phyloP scores from a whole-genome alignment of 108 stramenopile species.

The Nitzschia sp. region DNA sequence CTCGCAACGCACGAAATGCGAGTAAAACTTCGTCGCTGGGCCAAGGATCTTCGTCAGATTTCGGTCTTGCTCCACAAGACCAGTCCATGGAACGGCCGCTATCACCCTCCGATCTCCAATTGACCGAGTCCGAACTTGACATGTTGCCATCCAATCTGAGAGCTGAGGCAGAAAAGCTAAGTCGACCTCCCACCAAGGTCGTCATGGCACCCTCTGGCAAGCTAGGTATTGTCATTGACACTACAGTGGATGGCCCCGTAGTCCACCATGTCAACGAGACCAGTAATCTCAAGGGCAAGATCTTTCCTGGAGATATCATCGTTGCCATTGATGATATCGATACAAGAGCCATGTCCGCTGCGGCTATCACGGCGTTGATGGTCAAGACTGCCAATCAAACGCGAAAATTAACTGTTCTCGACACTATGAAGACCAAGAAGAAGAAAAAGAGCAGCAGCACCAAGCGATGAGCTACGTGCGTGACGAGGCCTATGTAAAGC shows the following conservation, averaged over 20 bases:
- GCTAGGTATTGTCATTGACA: constrained; percentile 85
- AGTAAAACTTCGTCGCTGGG: not conserved
- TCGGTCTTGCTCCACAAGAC: constrained; percentile 8
- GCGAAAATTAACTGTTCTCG: constrained; percentile 50
- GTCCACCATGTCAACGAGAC: constrained; percentile 61
- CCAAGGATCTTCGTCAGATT: too few relatives aligned
- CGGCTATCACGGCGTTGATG: constrained; percentile 69
- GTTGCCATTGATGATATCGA: constrained; percentile 77
- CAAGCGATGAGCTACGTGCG: not conserved
- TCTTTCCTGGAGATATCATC: constrained; percentile 71
- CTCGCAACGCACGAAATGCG: not conserved
- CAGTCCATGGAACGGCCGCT: not conserved
- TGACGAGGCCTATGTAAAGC: not conserved
- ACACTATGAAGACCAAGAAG: not conserved
- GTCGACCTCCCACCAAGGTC: constrained; percentile 11
- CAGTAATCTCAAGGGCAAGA: constrained; percentile 51
- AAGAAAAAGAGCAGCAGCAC: not conserved
- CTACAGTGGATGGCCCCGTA: constrained; percentile 75
- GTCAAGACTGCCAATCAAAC: constrained; percentile 57
- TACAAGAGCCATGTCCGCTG: constrained; percentile 68
- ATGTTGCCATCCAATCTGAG: constrained; percentile 34
- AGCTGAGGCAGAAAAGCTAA: constrained; percentile 11
- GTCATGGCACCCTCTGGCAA: constrained; percentile 76
- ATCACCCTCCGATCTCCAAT: constrained; percentile 22
- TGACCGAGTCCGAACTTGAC: constrained; percentile 31